phyloP scores from a whole-genome alignment of 225 moss, liverwort and hornwort genomes.

The Asterella californica region DNA sequence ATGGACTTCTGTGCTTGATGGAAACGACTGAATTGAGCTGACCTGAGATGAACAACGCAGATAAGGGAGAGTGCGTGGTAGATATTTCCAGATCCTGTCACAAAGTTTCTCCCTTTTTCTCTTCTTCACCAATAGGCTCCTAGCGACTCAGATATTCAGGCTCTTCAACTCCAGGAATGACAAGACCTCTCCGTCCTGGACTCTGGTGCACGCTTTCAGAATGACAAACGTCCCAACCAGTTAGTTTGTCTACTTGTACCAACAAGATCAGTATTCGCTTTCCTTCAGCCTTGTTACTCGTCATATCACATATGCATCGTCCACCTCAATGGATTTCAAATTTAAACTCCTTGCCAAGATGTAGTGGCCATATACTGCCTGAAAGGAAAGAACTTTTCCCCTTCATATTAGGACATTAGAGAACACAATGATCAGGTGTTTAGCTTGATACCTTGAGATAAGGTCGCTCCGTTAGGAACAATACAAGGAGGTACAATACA shows the following conservation, averaged over 20 bases:
- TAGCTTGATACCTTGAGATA: neutral
- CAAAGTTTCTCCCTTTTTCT: neutral
- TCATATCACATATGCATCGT: neutral
- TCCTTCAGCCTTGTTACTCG: neutral
- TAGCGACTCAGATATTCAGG: neutral
- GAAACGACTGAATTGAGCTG: neutral
- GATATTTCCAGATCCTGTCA: slow-evolving; percentile 7
- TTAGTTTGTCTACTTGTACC: neutral
- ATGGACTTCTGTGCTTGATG: neutral
- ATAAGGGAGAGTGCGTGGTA: slow-evolving; percentile 1
- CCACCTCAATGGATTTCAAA: neutral
- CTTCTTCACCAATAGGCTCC: neutral
- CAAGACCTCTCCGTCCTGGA: neutral
- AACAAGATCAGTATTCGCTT: neutral
- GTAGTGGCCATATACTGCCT: neutral
- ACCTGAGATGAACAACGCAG: neutral
- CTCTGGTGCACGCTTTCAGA: neutral
- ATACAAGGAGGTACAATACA: slow-evolving; percentile 13
- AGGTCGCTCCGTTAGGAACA: neutral
- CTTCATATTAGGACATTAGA: neutral
- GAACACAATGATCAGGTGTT: neutral
- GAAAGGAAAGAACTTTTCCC: too few species aligned
- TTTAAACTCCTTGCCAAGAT: neutral
- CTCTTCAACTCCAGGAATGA: neutral
- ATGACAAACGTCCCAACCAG: neutral